Evolutionary conservation across 2,329 filamentous ascomycete species (phyloP), one percentile per base, ranked within the genome.

Genomic region (Aspergillus persii): DNA sequence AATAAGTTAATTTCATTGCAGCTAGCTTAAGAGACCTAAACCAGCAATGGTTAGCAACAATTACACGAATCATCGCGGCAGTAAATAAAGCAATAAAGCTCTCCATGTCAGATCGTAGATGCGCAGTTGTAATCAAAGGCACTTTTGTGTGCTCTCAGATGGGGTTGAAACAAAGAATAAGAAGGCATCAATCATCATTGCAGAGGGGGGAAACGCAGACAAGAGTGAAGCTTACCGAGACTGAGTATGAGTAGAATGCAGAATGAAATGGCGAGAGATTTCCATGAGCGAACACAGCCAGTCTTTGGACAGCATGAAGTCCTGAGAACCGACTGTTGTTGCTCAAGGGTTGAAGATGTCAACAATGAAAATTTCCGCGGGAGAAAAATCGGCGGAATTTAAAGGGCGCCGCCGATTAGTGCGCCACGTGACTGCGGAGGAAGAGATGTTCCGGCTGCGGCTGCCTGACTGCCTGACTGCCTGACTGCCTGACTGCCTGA

Each of bases 141-240:
- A 70, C 65, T 59, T 58, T 53, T 63, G 61, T 65, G 59, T 63
- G 54, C 63, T 63, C 68, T 74, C 68, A 74, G 69, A 74, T 75
- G 72, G 70, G 72, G 71, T 75, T 75, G 72, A 75, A 74, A 75
- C 71, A 75, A 71, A 72, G 66, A 68, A 63, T 29, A 64, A 36
- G 63, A 52, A 69, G 64, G 70, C 71, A 75, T 23, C 18, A 68
- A 71, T 71, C 70, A 73, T 73, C 70, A 72, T 68, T 30, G 48
- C 30, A 26, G 46, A 50, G 27, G 18, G n/a, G 50, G 23, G 8
- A 50, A 31, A 41, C 4, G 33, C 5, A 36, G 33, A 12, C 11
- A 31, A 6, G 18, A 30, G 39, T 47, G 27, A 46, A 59, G 59
- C 61, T 63, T 61, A 63, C 59, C 53, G n/a, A 41, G 11, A n/a